Base-by-base conservation (phyloP, 2,329 filamentous ascomycete species). In the Diaporthe vaccinii region DNA sequence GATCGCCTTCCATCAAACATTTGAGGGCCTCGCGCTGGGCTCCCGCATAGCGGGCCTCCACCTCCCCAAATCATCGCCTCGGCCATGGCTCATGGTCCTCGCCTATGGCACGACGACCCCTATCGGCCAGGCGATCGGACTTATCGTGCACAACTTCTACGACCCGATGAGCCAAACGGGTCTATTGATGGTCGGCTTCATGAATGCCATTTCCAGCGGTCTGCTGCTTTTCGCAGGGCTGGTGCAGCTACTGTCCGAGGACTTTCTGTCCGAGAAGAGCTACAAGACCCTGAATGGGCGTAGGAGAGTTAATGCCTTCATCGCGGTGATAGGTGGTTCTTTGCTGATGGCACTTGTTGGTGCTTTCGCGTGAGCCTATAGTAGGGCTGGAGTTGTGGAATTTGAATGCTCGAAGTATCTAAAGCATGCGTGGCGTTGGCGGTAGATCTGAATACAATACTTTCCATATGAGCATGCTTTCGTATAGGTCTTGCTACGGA, bases 1-100 rank as follows among this genome's bases (percentile, higher is more conserved):
- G 68, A 95, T 97, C 77, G 91, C 91, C 78, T 96, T 96, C 83
- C 94, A 97, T 81, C 94, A 98, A 85, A 95, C 94, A 1, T 98
- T 98, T 78, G 95, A 98, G 85, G 95, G 95, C 2, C 91, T 98
- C 20, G 95, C 95, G 0, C 90, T 98, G 6, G 95, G 95, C 9
- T 94, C 94, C 58, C 93, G 95, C 75, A 98, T 98, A 79, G 94
- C 95, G 0, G 93, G 94, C 14, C 91, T 98, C 39, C 91, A 93
- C 82, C 98, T 98, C 80, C 91, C 94, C 0, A 89, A 89, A 28
- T 89, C 89, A 3, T 96, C 94, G 0, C 85, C 90, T 2, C 93
- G 94, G 65, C 96, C 97, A 0, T 97, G 93, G 93, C 87, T 95
- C 12, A 95, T 95, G 93, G 93, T 94, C 1, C 84, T 95, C 20